Percentiles rank a stretch among this genome's conserved stretches.
phyloP scores from a whole-genome alignment of 2,329 filamentous ascomycete species.

The Neobulgaria alba region DNA sequence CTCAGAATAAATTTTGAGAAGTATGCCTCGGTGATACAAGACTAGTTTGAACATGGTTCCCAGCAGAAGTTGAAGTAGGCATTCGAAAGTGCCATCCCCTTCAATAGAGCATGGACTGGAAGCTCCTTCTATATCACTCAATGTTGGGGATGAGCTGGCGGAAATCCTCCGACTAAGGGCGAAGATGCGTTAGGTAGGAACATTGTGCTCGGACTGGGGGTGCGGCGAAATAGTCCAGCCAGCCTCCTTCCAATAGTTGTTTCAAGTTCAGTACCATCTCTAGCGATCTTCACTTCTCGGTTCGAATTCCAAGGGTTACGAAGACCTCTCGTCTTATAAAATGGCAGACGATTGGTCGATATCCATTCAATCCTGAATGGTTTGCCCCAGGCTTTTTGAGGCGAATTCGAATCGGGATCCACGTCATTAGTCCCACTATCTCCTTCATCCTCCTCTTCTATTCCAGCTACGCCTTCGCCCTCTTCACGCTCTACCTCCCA shows the following conservation, averaged over 20 bases:
- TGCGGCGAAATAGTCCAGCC: constrained; percentile 68
- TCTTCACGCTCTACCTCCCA: constrained; percentile 74
- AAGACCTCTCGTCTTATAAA: constrained; percentile 78
- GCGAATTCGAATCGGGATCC: constrained; percentile 29
- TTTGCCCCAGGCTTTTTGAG: constrained; percentile 63
- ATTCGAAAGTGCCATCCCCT: background rate
- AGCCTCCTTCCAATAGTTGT: constrained; percentile 69
- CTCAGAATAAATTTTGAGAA: too few relatives aligned
- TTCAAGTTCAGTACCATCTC: constrained; percentile 90
- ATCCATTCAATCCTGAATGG: constrained; percentile 90
- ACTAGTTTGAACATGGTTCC: background rate
- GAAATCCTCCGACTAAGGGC: constrained; percentile 16
- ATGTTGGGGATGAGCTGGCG: constrained; percentile 14
- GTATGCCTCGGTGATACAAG: background rate
- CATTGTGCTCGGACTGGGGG: constrained; percentile 21
- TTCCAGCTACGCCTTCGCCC: constrained; percentile 34
- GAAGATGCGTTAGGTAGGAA: constrained; percentile 11
- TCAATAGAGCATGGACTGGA: background rate
- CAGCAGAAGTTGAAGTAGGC: background rate
- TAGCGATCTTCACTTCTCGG: constrained; percentile 88
- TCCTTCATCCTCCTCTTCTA: constrained; percentile 37
- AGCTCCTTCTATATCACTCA: background rate
- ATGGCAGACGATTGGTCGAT: constrained; percentile 73
- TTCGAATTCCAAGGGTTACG: constrained; percentile 95
- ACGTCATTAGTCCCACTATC: constrained; percentile 33